Base-by-base conservation (phyloP, 768 basidiomycete species). In the Tephrocybe sp. region DNA sequence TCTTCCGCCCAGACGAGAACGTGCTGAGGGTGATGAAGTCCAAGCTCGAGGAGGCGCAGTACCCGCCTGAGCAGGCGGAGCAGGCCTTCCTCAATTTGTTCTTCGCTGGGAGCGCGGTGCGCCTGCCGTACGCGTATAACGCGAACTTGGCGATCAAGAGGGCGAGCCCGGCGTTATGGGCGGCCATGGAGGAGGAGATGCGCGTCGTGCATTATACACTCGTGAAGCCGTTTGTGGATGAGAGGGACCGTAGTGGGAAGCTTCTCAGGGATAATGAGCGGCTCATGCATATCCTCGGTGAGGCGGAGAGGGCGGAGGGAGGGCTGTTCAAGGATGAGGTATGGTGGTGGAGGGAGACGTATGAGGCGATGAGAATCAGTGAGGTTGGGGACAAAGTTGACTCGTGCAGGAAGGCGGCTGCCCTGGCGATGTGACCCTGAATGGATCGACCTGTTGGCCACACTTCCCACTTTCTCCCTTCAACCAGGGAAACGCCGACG, bases 61-160 rank as follows among this genome's bases (percentile, higher is more conserved):
- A 63, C 56, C 66, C 66, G 11, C 64, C 55, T 14, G 53, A 59
- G 10, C 58, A 69, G 42, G 74, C 73, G 2, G 74, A 74, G 55
- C 74, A 74, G 61, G 62, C 70, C 18, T 74, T 73, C 60, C 59
- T 76, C 18, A 75, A 74, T 55, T 45, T 70, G 23, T 74, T 67
- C 58, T 76, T 68, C 46, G 72, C 61, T 0, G 60, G 68, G 18
- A 64, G 63, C 39, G 71, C 56, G 18, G 54, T 68, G 12, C 62
- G 68, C 10, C 63, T 76, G 3, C 74, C 74, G 9, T 72, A 70
- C 45, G 65, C 65, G 26, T 76, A 75, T 62, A 74, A 74, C 58
- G 71, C 65, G 48, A 73, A 75, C 58, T 60, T 75, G 9, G 71
- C 65, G 1, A 69, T 72, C 57, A 75, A 75, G 61, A 50, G 51